Conservation (phyloP, 768 basidiomycete species). For the Suillus clintonianus region DNA sequence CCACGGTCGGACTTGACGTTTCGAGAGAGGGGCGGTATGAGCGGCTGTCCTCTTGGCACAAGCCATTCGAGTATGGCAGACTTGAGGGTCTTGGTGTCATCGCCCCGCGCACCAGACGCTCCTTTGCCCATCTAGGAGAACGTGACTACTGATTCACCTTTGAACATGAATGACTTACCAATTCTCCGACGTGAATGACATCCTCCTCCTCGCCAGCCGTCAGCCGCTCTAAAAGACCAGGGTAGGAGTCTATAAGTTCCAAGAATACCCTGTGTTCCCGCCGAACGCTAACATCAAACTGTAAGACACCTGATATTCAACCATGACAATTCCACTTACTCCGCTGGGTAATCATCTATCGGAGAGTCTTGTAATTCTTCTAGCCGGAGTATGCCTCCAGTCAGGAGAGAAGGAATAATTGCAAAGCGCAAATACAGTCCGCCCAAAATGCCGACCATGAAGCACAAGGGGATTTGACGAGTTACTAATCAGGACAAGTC, state of each 20-base stretch:
- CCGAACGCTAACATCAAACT: background rate
- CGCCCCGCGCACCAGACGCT: too few species aligned
- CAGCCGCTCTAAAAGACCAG: background rate
- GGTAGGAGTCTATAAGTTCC: background rate
- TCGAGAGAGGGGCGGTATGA: too few species aligned
- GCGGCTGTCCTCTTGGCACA: too few species aligned
- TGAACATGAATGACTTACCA: background rate
- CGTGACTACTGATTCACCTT: too few species aligned
- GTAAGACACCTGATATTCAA: background rate
- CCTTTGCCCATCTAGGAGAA: too few species aligned
- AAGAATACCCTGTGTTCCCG: background rate
- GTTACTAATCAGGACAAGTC: background rate
- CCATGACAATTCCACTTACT: background rate
- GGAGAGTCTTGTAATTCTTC: background rate
- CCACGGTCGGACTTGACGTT: too few species aligned
- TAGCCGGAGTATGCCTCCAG: background rate
- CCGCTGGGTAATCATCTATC: background rate
- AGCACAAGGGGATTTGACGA: background rate
- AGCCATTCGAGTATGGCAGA: background rate
- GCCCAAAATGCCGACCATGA: background rate
- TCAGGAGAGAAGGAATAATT: background rate
- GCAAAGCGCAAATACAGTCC: background rate
- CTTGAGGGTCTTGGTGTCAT: background rate
- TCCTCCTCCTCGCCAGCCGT: background rate
- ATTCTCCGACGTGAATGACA: background rate